These are phyloP conservation scores for Cunninghamia lanceolata DNA, from an alignment of 75 land plant species.

Conservation along the genomic window DNA sequence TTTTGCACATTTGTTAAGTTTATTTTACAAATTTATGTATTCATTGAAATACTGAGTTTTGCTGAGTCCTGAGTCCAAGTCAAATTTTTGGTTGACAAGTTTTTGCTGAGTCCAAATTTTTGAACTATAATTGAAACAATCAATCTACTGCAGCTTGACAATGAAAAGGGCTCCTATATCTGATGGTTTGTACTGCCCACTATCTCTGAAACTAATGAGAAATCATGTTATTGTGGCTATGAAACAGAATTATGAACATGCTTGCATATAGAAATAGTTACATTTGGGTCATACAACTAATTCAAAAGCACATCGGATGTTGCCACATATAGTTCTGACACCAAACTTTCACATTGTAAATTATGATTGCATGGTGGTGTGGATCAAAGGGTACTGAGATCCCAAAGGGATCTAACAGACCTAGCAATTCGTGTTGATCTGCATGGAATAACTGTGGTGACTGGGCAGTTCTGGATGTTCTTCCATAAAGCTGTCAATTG, in stretches of 20 bases:
- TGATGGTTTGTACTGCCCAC: constrained; percentile 89
- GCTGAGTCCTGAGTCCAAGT: too few relatives aligned
- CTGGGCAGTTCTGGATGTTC: too few relatives aligned
- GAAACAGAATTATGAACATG: constrained; percentile 85
- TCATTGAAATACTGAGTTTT: too few relatives aligned
- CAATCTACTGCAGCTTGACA: constrained; percentile 12
- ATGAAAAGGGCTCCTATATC: constrained; percentile 52
- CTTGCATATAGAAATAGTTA: constrained; percentile 78
- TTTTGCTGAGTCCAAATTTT: too few relatives aligned
- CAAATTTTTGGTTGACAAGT: too few relatives aligned
- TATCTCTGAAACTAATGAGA: constrained; percentile 75
- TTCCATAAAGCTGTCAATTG: constrained; percentile 29
- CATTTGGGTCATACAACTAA: constrained; percentile 73
- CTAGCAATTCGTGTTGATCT: constrained; percentile 11
- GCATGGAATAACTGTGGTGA: constrained; percentile 22
- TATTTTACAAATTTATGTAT: too few relatives aligned
- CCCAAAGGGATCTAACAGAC: constrained; percentile 18
- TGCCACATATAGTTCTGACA: constrained; percentile 55
- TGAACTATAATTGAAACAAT: too few relatives aligned
- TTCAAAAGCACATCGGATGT: constrained; percentile 65
- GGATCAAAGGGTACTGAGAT: constrained; percentile 65
- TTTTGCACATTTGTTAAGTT: too few relatives aligned
- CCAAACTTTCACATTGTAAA: constrained; percentile 75
- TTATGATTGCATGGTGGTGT: constrained; percentile 78
- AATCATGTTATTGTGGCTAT: constrained; percentile 89